Percentiles rank a stretch among this genome's conserved stretches.
Evolutionary conservation across 495 filamentous ascomycete species (phyloP).

Genomic region (Haplographium delicatum): DNA sequence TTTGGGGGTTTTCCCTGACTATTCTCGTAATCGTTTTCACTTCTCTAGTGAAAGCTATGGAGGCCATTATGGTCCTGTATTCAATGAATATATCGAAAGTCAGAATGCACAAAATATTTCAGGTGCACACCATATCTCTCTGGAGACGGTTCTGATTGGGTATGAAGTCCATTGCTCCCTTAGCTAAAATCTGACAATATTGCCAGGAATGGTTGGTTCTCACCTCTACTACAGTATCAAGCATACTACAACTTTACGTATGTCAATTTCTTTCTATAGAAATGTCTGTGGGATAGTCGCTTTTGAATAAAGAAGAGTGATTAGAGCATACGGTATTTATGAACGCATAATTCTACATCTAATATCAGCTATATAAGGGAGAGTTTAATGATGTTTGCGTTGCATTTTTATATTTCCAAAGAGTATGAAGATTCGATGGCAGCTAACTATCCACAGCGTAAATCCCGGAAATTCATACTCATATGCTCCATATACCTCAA

Average conservation of each 20-base stretch:
- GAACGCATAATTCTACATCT: too few relatives aligned
- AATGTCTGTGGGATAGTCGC: too few relatives aligned
- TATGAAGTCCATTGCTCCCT: conserved; percentile 26
- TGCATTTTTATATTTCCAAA: background rate
- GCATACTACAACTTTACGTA: conserved; percentile 60
- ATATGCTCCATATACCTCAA: conserved; percentile 45
- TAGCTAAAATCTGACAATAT: conserved; percentile 11
- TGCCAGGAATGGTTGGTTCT: conserved; percentile 49
- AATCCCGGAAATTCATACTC: conserved; percentile 53
- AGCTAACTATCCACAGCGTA: conserved; percentile 16
- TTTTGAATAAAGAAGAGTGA: too few relatives aligned
- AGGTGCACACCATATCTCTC: conserved; percentile 45
- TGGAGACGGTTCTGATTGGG: conserved; percentile 52
- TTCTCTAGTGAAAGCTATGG: conserved; percentile 61
- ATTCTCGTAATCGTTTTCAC: conserved; percentile 49
- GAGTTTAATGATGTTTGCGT: too few relatives aligned
- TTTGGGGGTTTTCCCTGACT: conserved; percentile 58
- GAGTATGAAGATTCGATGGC: background rate
- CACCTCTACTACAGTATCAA: conserved; percentile 55
- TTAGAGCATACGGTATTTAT: too few relatives aligned
- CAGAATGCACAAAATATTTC: conserved; percentile 54
- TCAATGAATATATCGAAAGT: conserved; percentile 58
- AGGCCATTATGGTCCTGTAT: conserved; percentile 62
- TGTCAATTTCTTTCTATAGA: too few relatives aligned
- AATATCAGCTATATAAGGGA: too few relatives aligned